phyloP scores from a whole-genome alignment of 768 basidiomycete genomes.

The Lentinula sp. region DNA sequence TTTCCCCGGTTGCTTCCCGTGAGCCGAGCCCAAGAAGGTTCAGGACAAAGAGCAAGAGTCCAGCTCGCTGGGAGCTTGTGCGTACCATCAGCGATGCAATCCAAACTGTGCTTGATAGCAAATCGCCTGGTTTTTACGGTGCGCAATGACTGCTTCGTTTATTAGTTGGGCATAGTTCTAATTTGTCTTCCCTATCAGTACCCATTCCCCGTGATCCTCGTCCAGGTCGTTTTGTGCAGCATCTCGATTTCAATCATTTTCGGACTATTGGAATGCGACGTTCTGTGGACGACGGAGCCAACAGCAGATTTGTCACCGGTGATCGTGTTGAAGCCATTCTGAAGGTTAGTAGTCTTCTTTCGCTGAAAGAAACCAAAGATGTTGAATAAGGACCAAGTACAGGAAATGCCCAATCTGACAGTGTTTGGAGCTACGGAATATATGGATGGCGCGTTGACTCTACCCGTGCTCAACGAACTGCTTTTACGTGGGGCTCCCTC shows the following conservation, averaged over 20 bases:
- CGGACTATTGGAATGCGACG: conserved; percentile 95
- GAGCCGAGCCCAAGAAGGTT: conserved; percentile 78
- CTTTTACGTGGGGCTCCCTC: conserved; percentile 80
- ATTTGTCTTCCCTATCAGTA: conserved; percentile 35
- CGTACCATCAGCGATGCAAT: conserved; percentile 75
- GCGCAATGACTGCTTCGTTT: conserved; percentile 16
- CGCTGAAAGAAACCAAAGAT: conserved; percentile 1
- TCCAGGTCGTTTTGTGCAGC: conserved; percentile 75
- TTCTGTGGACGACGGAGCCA: conserved; percentile 83
- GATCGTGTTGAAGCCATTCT: conserved; percentile 74
- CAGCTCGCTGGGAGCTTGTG: conserved; percentile 79
- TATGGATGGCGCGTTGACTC: conserved; percentile 89
- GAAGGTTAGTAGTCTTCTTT: conserved; percentile 43
- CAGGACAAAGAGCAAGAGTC: conserved; percentile 72
- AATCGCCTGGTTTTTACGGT: conserved; percentile 72
- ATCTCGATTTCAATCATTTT: conserved; percentile 95
- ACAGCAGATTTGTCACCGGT: conserved; percentile 89
- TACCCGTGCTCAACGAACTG: conserved; percentile 82
- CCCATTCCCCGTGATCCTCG: conserved; percentile 65
- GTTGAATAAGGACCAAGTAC: conserved; percentile 12
- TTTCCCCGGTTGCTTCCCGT: conserved; percentile 76
- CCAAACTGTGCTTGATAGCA: conserved; percentile 58
- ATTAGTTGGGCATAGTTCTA: background rate
- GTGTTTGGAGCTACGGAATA: conserved; percentile 97
- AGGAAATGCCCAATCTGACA: conserved; percentile 86